These are phyloP conservation scores for Cruciata laevipes DNA, from an alignment of 257 asterid genomes.

Conservation along the genomic window DNA sequence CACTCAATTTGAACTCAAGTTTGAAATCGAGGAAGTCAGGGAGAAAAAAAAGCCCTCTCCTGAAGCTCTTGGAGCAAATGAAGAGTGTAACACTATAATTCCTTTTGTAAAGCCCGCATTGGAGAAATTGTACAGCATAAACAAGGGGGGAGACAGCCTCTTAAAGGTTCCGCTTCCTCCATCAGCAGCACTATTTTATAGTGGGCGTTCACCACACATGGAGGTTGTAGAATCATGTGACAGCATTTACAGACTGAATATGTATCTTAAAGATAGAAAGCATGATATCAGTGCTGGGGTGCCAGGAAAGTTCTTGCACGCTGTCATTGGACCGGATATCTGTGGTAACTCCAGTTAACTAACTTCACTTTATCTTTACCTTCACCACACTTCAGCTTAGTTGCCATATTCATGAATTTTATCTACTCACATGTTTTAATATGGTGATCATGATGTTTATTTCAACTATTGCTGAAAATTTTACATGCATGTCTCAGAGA, in stretches of 20 bases:
- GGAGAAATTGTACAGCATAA: constrained; percentile 36
- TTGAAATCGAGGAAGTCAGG: constrained; percentile 18
- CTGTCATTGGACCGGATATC: constrained; percentile 56
- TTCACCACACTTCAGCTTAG: background rate
- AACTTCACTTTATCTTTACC: background rate
- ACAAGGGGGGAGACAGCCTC: constrained; percentile 26
- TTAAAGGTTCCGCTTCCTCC: constrained; percentile 57
- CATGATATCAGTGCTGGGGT: constrained; percentile 56
- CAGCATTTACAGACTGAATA: constrained; percentile 49
- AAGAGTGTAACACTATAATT: constrained; percentile 23
- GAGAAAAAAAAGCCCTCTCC: constrained; percentile 24
- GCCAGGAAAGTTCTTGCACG: constrained; percentile 75
- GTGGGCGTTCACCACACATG: constrained; percentile 45
- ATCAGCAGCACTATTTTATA: constrained; percentile 65
- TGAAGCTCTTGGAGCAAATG: constrained; percentile 25
- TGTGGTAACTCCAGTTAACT: constrained; percentile 38
- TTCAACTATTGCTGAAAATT: background rate
- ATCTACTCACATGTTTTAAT: background rate
- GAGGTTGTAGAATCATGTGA: constrained; percentile 49
- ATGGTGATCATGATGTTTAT: background rate
- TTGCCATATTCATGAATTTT: background rate
- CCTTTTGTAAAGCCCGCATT: constrained; percentile 19
- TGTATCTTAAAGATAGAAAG: constrained; percentile 50
- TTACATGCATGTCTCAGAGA: background rate
- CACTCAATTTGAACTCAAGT: constrained; percentile 25